A percentile compares a stretch with the other conserved stretches of the same genome.
Evolutionary conservation across 768 basidiomycete genomes (phyloP).

Genomic region (Leucosporidium scottii): DNA sequence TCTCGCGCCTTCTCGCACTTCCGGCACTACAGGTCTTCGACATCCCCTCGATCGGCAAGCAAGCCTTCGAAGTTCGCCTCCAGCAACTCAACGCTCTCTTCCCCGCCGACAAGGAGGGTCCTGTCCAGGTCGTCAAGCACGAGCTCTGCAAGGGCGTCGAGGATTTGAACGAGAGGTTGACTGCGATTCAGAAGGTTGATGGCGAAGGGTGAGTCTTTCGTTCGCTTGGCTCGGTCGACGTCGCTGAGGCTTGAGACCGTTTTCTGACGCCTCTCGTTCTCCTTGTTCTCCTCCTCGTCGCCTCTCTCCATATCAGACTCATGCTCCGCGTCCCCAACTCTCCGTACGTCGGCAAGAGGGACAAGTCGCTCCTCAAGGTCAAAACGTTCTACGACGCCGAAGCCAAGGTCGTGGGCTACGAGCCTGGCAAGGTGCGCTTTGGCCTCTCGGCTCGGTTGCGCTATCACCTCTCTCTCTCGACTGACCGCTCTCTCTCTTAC

Average conservation of each 20-base stretch:
- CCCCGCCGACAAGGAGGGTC: neutral
- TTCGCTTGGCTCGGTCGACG: neutral
- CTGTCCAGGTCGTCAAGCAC: conserved; percentile 21
- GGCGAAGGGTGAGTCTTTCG: conserved; percentile 31
- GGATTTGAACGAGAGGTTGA: conserved; percentile 13
- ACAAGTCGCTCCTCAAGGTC: conserved; percentile 32
- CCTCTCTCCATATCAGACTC: neutral
- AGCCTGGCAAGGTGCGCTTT: conserved; percentile 30
- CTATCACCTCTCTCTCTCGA: too few relatives aligned
- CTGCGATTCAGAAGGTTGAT: conserved; percentile 6
- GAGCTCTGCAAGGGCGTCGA: conserved; percentile 24
- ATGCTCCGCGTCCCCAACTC: conserved; percentile 33
- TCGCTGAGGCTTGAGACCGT: neutral
- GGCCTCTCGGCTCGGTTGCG: too few relatives aligned
- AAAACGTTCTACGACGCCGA: conserved; percentile 38
- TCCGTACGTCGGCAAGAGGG: conserved; percentile 26
- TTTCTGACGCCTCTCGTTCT: too few relatives aligned
- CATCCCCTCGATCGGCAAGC: conserved; percentile 16
- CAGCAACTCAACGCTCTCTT: conserved; percentile 10
- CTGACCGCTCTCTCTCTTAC: too few relatives aligned
- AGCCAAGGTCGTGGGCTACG: conserved; percentile 32
- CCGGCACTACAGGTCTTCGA: conserved; percentile 37
- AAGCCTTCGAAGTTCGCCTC: conserved; percentile 29
- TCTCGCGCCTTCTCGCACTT: too few relatives aligned
- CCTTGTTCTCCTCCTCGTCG: neutral